Base-by-base conservation (phyloP, 345 rosid species). In the Brassica cretica region DNA sequence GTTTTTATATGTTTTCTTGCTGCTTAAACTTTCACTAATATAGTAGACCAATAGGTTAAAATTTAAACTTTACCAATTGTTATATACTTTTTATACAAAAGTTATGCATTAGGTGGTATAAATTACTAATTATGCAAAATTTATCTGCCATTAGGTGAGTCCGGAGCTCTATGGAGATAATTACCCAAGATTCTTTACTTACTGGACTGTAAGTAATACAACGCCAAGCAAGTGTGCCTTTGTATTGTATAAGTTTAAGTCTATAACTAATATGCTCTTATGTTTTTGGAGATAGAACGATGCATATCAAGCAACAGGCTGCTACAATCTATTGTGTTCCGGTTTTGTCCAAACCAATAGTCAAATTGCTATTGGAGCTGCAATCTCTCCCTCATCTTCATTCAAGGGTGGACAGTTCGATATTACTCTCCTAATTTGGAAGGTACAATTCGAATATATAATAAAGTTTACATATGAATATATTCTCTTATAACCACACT, bases 241-340 rank as follows among this genome's bases (percentile, higher is more conserved):
- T 6, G 29, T 68, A 25, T 61, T 73, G 15, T 18, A 15, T 27
- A 63, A 4, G 49, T 5, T 44, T 33, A 8, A 24, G 24, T 41
- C 1, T 10, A 18, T 10, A 8, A 64, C 4, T 70, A 44, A 80
- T 30, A 15, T 65, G 5, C 37, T 29, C 1, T 70, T 58, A 59
- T 75, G 39, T 16, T 75, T 41, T 71, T 72, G 69, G 73, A 1
- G 33, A 72, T 69, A 96, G 99, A 87, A 82, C 0, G 99, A 96
- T 78, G 94, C 99, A 32, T 96, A 96, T 71, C 99, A 93, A 83
- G 91, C 97, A 18, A 96, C 98, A 1, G 99, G 99, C 9, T 96
- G 99, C 83, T 96, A 93, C 81, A 96, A 96, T 84, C 82, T 96
- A 80, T 85, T 93, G 10, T 96, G 99, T 78, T 91, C 99, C 1